Evolutionary conservation across 2,329 filamentous ascomycete species (phyloP), one percentile per base, ranked within the genome.

Genomic region (Clonostachys chloroleuca): DNA sequence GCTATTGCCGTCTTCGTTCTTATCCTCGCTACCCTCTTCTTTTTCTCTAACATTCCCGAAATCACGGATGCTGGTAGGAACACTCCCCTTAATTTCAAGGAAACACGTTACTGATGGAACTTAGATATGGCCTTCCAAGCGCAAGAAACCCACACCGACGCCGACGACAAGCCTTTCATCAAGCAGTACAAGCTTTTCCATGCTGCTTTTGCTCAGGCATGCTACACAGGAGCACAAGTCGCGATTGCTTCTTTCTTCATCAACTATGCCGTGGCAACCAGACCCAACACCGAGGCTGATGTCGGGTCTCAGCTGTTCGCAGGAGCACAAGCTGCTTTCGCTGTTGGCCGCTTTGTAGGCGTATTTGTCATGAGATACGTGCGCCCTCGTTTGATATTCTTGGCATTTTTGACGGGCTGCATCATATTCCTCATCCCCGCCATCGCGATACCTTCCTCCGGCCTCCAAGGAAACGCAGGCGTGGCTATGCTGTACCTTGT

Each of bases 141-240:
- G 3, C 65, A 72, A 35, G 74, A 80, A 50, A 60, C 74, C 4
- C 64, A 80, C 48, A 74, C 75, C 10, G 74, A 74, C 42, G 76
- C 73, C 44, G 73, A 78, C 49, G 75, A 83, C 53, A 77, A 81
- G 59, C 83, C 86, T 0, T 78, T 89, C 53, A 68, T 72, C 56
- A 86, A 87, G 65, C 85, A 89, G 56, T 90, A 86, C 63, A 80
- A 81, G 20, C 73, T 92, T 4, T 90, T 91, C 73, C 86, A 89
- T 56, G 88, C 86, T 12, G 80, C 86, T 0, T 79, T 84, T 54
- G 84, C 86, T 0, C 87, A 92, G 54, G 92, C 92, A 65, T 88
- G 83, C 61, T 94, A 92, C 62, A 86, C 73, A 0, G 88, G 88
- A 43, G 81, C 86, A 0, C 88, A 92, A 60, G 72, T 85, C 34